Evolutionary conservation across 129 eudicot species (phyloP), one percentile per base, ranked within the genome.

Genomic region (Lonicera japonica): DNA sequence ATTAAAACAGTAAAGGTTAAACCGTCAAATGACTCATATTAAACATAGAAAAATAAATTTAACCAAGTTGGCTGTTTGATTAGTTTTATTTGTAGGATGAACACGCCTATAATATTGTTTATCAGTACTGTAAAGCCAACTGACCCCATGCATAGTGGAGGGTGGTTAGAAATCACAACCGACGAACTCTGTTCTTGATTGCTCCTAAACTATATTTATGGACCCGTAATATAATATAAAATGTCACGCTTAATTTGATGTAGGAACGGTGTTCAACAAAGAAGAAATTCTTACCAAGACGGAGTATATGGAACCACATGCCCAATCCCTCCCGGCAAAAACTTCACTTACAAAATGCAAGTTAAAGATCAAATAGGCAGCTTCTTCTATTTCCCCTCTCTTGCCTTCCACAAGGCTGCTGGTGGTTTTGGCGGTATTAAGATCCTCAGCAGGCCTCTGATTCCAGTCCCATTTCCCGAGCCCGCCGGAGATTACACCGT

Each of bases 291-390:
- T 45, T 92, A 66, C 45, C 64, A 75, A 77, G 99, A 92, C 66
- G 99, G 99, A 58, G 95, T 88, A 0, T 78, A 68, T 56, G 99
- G 96, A 51, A 88, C 99, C 1, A 92, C 81, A 3, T 92, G 99
- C 40, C 95, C 96, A 40, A 92, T 92, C 34, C 96, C 95, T 50
- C 77, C 90, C 0, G 99, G 99, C 21, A 81, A 88, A 57, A 92
- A 88, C 81, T 92, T 70, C 67, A 92, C 99, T 0, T 92, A 87
- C 71, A 69, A 19, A 58, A 20, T 92, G 71, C 99, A 92, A 66
- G 83, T 85, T 34, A 92, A 92, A 61, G 99, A 88, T 76, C 99
- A 92, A 47, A 85, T 92, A 25, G 99, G 99, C 9, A 88, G 95
- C 72, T 92, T 77, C 63, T 92, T 59, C 69, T 92, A 92, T 57